Evolutionary conservation across 495 filamentous ascomycete species (phyloP).

Genomic region (Apiosordaria backusii): DNA sequence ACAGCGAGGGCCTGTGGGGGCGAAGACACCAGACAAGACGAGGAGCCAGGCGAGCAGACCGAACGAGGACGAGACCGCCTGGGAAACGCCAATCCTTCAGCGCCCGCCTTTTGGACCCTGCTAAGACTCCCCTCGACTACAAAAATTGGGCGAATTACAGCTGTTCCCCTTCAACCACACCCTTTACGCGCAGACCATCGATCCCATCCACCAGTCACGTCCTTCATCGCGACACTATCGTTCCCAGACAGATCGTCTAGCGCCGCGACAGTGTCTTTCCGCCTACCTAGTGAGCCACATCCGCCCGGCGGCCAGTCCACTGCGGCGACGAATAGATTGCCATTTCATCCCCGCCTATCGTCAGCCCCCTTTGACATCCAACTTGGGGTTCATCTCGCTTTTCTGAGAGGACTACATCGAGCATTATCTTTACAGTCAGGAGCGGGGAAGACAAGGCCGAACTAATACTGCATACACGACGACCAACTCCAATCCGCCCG

Average conservation of each 20-base stretch:
- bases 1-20: background rate
- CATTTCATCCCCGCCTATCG: background rate
- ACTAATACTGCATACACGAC: no score
- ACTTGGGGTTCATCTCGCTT: background rate
- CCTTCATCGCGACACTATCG: conserved; percentile 25
- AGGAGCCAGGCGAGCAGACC: background rate
- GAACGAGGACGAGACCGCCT: background rate
- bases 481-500: background rate
- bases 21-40: background rate
- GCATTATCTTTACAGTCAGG: no score
- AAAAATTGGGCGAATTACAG: conserved; percentile 37
- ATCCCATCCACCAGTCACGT: conserved; percentile 31
- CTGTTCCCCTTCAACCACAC: conserved; percentile 16
- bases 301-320: conserved; percentile 9
- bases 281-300: conserved; percentile 1
- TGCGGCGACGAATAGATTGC: conserved; percentile 1
- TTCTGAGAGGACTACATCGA: no score
- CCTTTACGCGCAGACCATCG: conserved; percentile 31
- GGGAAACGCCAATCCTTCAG: conserved; percentile 11
- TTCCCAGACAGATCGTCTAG: conserved; percentile 23
- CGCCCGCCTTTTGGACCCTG: conserved; percentile 10
- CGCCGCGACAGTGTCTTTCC: conserved; percentile 17
- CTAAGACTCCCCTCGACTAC: conserved; percentile 9
- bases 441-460: no score
- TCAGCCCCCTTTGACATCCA: background rate